phyloP scores from a whole-genome alignment of 495 filamentous ascomycete species.

The Bacidia gigantensis region DNA sequence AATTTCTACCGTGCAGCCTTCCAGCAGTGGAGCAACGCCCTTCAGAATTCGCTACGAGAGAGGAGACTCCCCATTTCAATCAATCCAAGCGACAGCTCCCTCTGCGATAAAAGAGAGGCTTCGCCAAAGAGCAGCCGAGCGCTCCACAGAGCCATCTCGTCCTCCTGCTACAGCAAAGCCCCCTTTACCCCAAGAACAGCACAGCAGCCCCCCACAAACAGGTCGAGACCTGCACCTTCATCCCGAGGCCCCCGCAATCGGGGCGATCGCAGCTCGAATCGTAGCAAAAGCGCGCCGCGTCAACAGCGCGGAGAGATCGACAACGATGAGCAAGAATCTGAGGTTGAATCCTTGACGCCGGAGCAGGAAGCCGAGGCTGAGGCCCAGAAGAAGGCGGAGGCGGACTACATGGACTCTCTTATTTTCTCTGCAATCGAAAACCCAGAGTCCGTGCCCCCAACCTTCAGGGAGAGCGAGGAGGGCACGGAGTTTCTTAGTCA shows the following conservation, averaged over 20 bases:
- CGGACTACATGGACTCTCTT: not conserved
- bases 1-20: not conserved
- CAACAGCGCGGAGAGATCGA: not conserved
- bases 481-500: not conserved
- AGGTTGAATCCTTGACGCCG: not conserved
- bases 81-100: not conserved
- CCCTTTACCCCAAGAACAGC: not conserved
- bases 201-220: too few species aligned
- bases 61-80: not conserved
- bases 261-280: not conserved
- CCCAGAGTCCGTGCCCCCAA: not conserved
- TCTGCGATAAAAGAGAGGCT: slow-evolving; percentile 1
- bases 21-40: not conserved
- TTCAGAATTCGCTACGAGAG: slow-evolving; percentile 2
- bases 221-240: too few species aligned
- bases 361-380: not conserved
- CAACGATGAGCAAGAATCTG: not conserved
- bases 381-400: not conserved
- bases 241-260: not conserved
- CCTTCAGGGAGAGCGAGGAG: not conserved
- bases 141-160: not conserved
- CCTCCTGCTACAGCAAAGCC: not conserved
- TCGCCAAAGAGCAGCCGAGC: not conserved
- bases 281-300: not conserved
- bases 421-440: not conserved